Conservation (phyloP, 768 basidiomycete species). For the Leccinum uliginosum region DNA sequence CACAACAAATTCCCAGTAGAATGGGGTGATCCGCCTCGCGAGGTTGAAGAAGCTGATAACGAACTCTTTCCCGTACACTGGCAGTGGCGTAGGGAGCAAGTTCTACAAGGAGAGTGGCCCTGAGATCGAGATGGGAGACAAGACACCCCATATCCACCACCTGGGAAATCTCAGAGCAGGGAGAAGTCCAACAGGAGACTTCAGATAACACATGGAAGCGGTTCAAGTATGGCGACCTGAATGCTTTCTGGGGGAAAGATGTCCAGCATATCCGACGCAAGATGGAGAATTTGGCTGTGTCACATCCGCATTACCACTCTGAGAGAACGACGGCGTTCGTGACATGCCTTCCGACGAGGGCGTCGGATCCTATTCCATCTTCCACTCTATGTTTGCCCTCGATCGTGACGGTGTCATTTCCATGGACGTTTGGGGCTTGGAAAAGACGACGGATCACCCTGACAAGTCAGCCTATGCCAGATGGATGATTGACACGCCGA, state of each 20-base stretch:
- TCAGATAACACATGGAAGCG: conserved; percentile 11
- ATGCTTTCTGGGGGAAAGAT: conserved; percentile 39
- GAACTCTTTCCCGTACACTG: conserved; percentile 48
- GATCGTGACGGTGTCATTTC: conserved; percentile 1
- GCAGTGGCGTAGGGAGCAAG: conserved; percentile 42
- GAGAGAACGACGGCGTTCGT: conserved; percentile 18
- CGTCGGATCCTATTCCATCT: conserved; percentile 41
- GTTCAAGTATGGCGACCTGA: conserved; percentile 35
- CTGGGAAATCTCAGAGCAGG: conserved; percentile 31
- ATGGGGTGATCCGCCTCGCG: conserved; percentile 40
- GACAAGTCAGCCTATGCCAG: conserved; percentile 31
- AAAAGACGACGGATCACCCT: neutral
- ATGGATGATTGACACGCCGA: conserved; percentile 38
- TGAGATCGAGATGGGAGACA: conserved; percentile 34
- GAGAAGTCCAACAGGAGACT: neutral
- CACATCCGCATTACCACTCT: conserved; percentile 2
- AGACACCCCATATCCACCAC: conserved; percentile 33
- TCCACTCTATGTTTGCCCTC: conserved; percentile 22
- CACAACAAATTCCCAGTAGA: conserved; percentile 29
- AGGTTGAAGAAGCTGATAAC: conserved; percentile 31
- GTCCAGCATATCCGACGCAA: conserved; percentile 32
- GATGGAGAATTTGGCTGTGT: conserved; percentile 12
- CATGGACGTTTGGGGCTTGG: conserved; percentile 13
- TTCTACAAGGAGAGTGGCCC: conserved; percentile 45
- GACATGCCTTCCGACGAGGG: conserved; percentile 42